Evolutionary conservation across 2,329 filamentous ascomycete genomes (phyloP), one percentile per base, ranked within the genome.

Genomic region (Phialophora tarda): DNA sequence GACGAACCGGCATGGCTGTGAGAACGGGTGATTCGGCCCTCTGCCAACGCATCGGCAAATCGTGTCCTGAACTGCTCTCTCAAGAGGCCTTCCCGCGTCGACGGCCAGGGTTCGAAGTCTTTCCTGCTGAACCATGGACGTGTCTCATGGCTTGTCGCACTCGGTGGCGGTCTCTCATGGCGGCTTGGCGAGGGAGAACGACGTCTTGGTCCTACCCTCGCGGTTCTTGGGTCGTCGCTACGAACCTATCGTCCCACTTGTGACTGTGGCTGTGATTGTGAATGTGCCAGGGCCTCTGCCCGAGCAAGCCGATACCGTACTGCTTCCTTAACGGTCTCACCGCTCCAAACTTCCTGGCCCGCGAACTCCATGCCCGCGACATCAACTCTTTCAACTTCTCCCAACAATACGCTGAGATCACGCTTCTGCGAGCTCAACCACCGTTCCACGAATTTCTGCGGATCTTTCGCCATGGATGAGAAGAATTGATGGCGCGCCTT

Each of bases 401-500:
- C 94, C 69, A 95, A 85, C 56, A 97, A 89, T 6, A 95, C 88
- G 75, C 96, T 93, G 41, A 97, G 82, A 77, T 98, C 94, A 57
- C 93, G 85, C 80, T 93, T 93, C 81, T 99, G 95, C 17, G 90
- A 94, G 74, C 89, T 92, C 60, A 96, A 84, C 95, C 95, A 99
- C 74, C 91, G 88, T 70, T 87, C 88, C 67, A 97, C 84, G 74
- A 98, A 98, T 12, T 85, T 87, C 17, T 91, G 89, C 0, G 95
- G 95, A 72, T 97, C 93, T 70, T 90, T 87, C 66, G 88, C 87
- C 70, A 98, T 83, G 4, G 88, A 87, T 6, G 86, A 88, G 78
- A 95, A 90, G 82, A 99, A 99, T 17, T 89, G 87, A 77, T 97
- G 92, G 77, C 96, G 96, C 26, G 92, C 91, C 76, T 96, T 96